Base-by-base conservation (phyloP, 306 rosid species). In the Begonia peltatifolia region DNA sequence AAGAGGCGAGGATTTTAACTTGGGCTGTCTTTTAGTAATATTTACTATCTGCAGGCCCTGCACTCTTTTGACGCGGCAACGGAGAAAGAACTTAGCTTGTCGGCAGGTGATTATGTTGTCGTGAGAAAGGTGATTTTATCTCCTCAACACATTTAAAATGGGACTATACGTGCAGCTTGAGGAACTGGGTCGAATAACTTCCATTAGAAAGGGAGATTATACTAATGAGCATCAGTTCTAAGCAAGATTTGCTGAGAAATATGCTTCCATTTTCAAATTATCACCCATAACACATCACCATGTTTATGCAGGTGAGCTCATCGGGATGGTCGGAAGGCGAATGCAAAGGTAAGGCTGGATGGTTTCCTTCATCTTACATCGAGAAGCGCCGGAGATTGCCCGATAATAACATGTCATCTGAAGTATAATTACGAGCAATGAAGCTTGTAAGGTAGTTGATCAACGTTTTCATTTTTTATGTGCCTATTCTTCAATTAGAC, bases 271-370 rank as follows among this genome's bases (percentile, higher is more conserved):
- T 30, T 30, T 5, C 8, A 30, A 30, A 7, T 30, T 30, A 30
- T 30, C 38, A 30, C 9, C 6, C 9, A 7, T 30, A 30, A 30
- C 7, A 20, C 3, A 2, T 20, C 18, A 17, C 2, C 41, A 25
- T 58, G 58, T 50, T 65, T 57, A 36, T 50, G 2, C 82, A 90
- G 96, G 86, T 83, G 69, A 86, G 56, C 54, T 54, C 74, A 50
- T 48, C 94, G 46, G 99, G 99, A 47, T 90, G 99, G 99, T 76
- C 99, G 38, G 99, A 90, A 79, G 99, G 99, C 56, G 95, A 90
- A 74, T 86, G 88, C 77, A 83, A 75, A 35, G 95, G 99, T 17
- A 73, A 59, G 56, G 85, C 79, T 8, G 99, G 99, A 54, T 90
- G 99, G 99, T 90, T 90, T 75, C 96, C 99, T 55, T 78, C 94